phyloP scores from a whole-genome alignment of 805 yeast species.

The Metschnikowia proteae region DNA sequence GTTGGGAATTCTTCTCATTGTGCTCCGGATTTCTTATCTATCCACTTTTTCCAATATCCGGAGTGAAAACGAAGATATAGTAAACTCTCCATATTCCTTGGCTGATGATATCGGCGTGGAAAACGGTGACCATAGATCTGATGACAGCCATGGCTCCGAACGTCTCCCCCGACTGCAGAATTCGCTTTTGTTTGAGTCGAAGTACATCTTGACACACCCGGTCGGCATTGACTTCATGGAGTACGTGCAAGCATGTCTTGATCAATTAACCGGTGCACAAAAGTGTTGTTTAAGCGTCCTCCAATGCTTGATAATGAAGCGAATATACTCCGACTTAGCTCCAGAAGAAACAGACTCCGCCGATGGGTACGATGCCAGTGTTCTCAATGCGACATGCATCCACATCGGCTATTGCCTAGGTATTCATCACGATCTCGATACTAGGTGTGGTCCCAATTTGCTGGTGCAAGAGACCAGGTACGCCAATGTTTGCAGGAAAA shows the following conservation, averaged over 20 bases:
- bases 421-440: slow-evolving; percentile 20
- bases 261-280: slow-evolving; percentile 27
- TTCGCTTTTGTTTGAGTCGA: slow-evolving; percentile 15
- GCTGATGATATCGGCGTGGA: background rate
- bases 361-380: slow-evolving; percentile 17
- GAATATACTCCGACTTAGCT: slow-evolving; percentile 12
- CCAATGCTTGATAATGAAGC: slow-evolving; percentile 15
- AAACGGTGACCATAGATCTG: background rate
- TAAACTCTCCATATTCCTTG: slow-evolving; percentile 4
- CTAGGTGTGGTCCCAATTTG: background rate
- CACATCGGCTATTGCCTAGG: slow-evolving; percentile 23
- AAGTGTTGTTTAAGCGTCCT: slow-evolving; percentile 14
- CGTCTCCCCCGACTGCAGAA: background rate
- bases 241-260: slow-evolving; percentile 34
- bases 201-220: slow-evolving; percentile 28
- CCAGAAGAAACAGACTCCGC: slow-evolving; percentile 19
- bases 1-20: slow-evolving; percentile 49
- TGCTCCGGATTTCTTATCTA: slow-evolving; percentile 53
- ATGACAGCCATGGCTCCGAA: background rate
- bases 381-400: slow-evolving; percentile 27
- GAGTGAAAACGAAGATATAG: slow-evolving; percentile 12
- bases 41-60: slow-evolving; percentile 31
- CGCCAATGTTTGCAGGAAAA: slow-evolving; percentile 11
- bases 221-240: slow-evolving; percentile 27
- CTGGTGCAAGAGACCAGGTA: slow-evolving; percentile 1